These are phyloP conservation scores for Batrachochytrium dendrobatidis DNA, from an alignment of 371 early-diverging fungal species.

Conservation along the genomic window DNA sequence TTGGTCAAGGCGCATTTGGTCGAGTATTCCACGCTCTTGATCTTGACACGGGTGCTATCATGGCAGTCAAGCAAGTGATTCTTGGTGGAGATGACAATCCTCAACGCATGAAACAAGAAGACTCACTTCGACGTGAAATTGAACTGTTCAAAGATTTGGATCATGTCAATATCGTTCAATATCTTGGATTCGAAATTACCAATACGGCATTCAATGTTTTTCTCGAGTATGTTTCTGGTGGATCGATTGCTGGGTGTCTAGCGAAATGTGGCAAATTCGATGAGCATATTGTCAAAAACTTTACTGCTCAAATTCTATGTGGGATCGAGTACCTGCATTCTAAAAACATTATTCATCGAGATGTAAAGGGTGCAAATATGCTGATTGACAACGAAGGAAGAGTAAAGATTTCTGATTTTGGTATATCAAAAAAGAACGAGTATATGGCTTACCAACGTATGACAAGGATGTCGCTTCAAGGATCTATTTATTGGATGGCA, in stretches of 20 bases:
- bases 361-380: conserved; percentile 60
- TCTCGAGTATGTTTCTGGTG: conserved; percentile 96
- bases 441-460: conserved; percentile 54
- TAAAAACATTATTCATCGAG: conserved; percentile 74
- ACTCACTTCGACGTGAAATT: conserved; percentile 56
- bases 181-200: conserved; percentile 37
- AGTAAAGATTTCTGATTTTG: conserved; percentile 88
- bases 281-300: conserved; percentile 73
- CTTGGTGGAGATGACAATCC: conserved; percentile 18
- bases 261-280: conserved; percentile 83
- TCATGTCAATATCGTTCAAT: conserved; percentile 42
- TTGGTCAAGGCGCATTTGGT: conserved; percentile 95
- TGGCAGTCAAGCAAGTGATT: conserved; percentile 91
- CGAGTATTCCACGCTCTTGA: conserved; percentile 84
- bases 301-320: conserved; percentile 78
- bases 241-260: conserved; percentile 57
- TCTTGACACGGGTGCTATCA: conserved; percentile 71
- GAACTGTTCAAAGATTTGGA: conserved; percentile 69
- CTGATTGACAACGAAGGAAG: conserved; percentile 75
- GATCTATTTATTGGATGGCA: conserved; percentile 85
- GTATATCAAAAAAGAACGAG: conserved; percentile 73
- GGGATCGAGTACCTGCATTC: conserved; percentile 84
- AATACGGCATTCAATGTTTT: conserved; percentile 84
- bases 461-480: conserved; percentile 45
- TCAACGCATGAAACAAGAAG: conserved; percentile 17